Evolutionary conservation across 106 monocot genomes (phyloP), one percentile per base, ranked within the genome.

Genomic region (Platanthera zijinensis): DNA sequence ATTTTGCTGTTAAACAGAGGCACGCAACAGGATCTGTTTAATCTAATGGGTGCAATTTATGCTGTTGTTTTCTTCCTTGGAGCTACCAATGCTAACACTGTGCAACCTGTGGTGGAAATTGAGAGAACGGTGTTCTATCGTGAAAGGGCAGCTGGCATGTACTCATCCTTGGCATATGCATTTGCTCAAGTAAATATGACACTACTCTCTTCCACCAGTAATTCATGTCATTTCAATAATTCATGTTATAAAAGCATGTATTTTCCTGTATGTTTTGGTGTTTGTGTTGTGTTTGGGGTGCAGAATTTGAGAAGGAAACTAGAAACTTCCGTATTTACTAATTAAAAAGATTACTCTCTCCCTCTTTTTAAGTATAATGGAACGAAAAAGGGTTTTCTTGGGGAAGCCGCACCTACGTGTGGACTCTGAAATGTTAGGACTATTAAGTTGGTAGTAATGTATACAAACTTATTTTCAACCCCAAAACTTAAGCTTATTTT

Each of bases 81-180:
- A 72, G 86, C 80, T 25, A 56, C 69, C 21, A 94, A 91, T 78
- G 72, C 86, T 61, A 80, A 66, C 9, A 78, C 89, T 9, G 87
- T 91, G 74, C 97, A 97, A 67, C 88, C 97, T 46, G 77, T 97
- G 18, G 87, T 94, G 25, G 57, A 73, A 46, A 78, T 86, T 53
- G 97, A 97, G 78, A 86, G 97, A 64, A 88, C 93, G 2, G 97
- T 94, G 19, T 91, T 94, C 73, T 97, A 97, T 57, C 89, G 97
- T 6, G 97, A 97, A 82, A 91, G 81, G 77, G 96, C 93, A 10
- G 96, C 93, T 48, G 91, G 96, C 50, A 93, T 97, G 96, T 97
- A 87, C 86, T 93, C 97, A 14, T 72, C 89, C 12, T 75, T 97
- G 75, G 71, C 97, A 13, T 94, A 91, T 76, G 93, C 97, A 63